Conservation (phyloP, 441 rosid genomes). For the Bruguiera hainesii region DNA sequence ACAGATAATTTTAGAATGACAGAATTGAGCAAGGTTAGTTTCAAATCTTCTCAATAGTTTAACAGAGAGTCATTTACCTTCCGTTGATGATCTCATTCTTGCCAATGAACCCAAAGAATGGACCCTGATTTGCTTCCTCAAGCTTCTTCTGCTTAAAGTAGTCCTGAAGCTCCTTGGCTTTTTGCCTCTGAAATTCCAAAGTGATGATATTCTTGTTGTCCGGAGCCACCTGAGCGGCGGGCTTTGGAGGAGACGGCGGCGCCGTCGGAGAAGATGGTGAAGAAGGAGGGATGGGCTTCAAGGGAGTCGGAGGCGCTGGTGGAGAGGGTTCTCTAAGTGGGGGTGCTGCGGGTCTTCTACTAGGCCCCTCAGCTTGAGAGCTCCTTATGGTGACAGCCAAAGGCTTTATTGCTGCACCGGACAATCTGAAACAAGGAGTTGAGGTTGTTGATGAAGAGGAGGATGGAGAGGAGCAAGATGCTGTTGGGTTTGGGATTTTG, state of each 20-base stretch:
- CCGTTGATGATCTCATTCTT: conserved; percentile 93
- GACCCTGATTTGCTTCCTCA: conserved; percentile 82
- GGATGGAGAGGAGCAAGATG: conserved; percentile 33
- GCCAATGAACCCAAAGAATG: conserved; percentile 75
- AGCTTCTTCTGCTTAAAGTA: conserved; percentile 83
- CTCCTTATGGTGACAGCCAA: conserved; percentile 47
- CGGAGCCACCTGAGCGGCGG: conserved; percentile 23
- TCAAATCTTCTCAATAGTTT: background rate
- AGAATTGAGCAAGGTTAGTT: too few species aligned
- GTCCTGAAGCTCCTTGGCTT: conserved; percentile 82
- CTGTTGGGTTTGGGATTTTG: conserved; percentile 52
- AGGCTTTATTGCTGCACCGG: conserved; percentile 32
- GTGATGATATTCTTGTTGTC: conserved; percentile 45
- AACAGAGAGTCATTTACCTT: conserved; percentile 38
- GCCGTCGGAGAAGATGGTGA: conserved; percentile 25
- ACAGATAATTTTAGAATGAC: too few species aligned
- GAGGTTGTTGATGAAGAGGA: conserved; percentile 34
- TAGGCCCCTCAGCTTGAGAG: conserved; percentile 74
- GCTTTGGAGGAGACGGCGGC: conserved; percentile 35
- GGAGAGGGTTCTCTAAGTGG: conserved; percentile 44
- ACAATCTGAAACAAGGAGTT: conserved; percentile 34
- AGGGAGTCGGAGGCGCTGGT: conserved; percentile 27
- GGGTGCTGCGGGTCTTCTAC: conserved; percentile 77
- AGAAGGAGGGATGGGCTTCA: conserved; percentile 40
- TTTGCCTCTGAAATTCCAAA: conserved; percentile 86